Conservation (phyloP, 495 filamentous ascomycete genomes). For the Trypethelium eluteriae region DNA sequence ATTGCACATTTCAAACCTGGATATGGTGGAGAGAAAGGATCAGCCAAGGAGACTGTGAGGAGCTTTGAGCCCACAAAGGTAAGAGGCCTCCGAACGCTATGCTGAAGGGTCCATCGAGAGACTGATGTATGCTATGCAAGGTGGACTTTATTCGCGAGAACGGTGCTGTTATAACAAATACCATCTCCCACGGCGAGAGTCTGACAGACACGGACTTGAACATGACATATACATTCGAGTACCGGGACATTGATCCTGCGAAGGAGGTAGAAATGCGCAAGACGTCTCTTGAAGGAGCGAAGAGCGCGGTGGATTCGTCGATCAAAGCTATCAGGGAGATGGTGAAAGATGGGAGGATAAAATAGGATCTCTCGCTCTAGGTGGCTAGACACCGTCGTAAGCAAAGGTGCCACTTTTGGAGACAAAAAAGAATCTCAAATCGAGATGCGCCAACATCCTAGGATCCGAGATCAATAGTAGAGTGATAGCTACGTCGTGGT, state of each 20-base stretch:
- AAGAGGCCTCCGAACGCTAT: slow-evolving; percentile 2
- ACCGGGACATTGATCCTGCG: slow-evolving; percentile 37
- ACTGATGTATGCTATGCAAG: slow-evolving; percentile 16
- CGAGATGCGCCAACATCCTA: neutral
- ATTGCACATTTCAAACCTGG: slow-evolving; percentile 18
- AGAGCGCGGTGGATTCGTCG: slow-evolving; percentile 25
- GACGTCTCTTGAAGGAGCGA: slow-evolving; percentile 26
- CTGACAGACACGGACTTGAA: slow-evolving; percentile 39
- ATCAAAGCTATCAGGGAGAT: slow-evolving; percentile 28
- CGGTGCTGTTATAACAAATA: slow-evolving; percentile 40
- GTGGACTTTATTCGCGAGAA: slow-evolving; percentile 33
- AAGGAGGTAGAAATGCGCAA: slow-evolving; percentile 29
- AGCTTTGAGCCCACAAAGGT: slow-evolving; percentile 28
- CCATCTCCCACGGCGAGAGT: slow-evolving; percentile 41
- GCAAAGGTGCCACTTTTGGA: neutral
- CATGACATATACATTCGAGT: slow-evolving; percentile 52
- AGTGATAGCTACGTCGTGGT: neutral
- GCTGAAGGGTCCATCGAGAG: neutral
- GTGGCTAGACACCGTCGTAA: neutral
- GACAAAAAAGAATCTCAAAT: neutral
- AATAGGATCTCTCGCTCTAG: slow-evolving; percentile 11
- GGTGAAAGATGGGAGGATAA: slow-evolving; percentile 24
- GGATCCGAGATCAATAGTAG: neutral
- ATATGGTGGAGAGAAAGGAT: slow-evolving; percentile 1
- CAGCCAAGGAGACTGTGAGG: slow-evolving; percentile 21